Evolutionary conservation across 2,329 filamentous ascomycete species (phyloP).

Genomic region (Talaromyces sp.): DNA sequence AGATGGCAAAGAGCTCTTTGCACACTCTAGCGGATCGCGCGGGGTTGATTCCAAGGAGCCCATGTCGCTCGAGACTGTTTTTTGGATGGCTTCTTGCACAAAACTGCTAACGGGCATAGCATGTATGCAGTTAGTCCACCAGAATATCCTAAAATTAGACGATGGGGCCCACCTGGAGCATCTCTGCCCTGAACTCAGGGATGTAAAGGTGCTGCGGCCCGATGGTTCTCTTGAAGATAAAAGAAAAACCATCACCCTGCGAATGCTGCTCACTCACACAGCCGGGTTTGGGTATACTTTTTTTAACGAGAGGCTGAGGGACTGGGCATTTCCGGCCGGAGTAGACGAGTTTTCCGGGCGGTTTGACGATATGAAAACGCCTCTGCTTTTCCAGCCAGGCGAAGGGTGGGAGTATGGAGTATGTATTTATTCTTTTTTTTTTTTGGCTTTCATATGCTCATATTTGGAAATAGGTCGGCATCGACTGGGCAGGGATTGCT

Average conservation of each 20-base stretch:
- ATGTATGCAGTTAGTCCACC: conserved; percentile 46
- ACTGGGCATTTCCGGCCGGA: conserved; percentile 48
- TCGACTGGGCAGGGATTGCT: conserved; percentile 53
- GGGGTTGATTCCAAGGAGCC: conserved; percentile 42
- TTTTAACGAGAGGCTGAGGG: conserved; percentile 46
- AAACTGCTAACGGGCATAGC: conserved; percentile 43
- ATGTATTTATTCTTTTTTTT: too few relatives aligned
- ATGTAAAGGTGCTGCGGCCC: conserved; percentile 36
- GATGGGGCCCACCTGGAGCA: conserved; percentile 35
- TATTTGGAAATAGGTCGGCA: conserved; percentile 34
- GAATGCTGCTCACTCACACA: conserved; percentile 55
- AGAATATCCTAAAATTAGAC: conserved; percentile 39
- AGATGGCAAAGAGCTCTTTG: conserved; percentile 45
- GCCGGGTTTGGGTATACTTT: conserved; percentile 58
- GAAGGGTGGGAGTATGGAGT: conserved; percentile 58
- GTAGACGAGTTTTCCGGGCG: conserved; percentile 57
- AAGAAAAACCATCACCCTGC: conserved; percentile 49
- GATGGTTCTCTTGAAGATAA: conserved; percentile 38
- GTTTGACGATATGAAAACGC: conserved; percentile 48
- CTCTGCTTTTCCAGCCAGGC: conserved; percentile 61
- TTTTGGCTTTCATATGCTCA: not conserved
- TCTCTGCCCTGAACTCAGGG: conserved; percentile 41
- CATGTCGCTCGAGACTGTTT: conserved; percentile 58
- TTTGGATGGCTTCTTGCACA: conserved; percentile 54
- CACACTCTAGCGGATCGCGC: conserved; percentile 46